Evolutionary conservation across 2,329 filamentous ascomycete genomes (phyloP).

Genomic region (Colletotrichum liriopes): DNA sequence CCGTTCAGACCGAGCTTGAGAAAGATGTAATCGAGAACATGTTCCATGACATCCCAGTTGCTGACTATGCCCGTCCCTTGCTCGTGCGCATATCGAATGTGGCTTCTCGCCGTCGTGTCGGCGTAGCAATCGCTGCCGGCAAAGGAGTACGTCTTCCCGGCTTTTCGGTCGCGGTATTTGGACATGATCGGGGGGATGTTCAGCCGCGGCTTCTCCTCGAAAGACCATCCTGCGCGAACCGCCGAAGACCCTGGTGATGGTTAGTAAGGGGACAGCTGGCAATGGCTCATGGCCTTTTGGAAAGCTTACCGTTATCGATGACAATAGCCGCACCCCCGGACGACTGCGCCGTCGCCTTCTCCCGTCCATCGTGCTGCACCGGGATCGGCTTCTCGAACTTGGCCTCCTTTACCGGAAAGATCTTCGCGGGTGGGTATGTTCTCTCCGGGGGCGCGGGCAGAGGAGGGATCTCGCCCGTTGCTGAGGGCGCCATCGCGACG

Average conservation of each 20-base stretch:
- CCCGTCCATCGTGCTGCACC: constrained; percentile 77
- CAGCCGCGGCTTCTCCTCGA: constrained; percentile 86
- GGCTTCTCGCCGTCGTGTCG: constrained; percentile 91
- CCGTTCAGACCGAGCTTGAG: constrained; percentile 92
- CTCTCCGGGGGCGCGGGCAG: constrained; percentile 58
- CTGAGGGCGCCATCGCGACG: constrained; percentile 67
- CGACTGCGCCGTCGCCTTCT: constrained; percentile 72
- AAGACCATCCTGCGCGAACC: constrained; percentile 96
- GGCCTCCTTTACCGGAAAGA: constrained; percentile 75
- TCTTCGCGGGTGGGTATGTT: constrained; percentile 67
- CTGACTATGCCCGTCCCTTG: constrained; percentile 90
- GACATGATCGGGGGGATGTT: constrained; percentile 91
- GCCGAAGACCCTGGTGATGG: constrained; percentile 80
- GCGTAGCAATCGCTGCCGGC: constrained; percentile 94
- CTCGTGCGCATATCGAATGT: constrained; percentile 93
- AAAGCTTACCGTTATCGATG: constrained; percentile 90
- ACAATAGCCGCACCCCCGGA: constrained; percentile 83
- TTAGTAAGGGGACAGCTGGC: constrained; percentile 32
- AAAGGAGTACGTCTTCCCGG: constrained; percentile 92
- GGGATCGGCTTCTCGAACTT: constrained; percentile 71
- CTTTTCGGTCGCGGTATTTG: constrained; percentile 94
- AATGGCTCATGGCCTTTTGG: not conserved
- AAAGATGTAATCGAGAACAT: constrained; percentile 93
- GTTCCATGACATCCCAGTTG: constrained; percentile 99
- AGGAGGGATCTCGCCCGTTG: constrained; percentile 61